Conservation (phyloP, 371 early-diverging fungal species). For the Coemansia sp. region DNA sequence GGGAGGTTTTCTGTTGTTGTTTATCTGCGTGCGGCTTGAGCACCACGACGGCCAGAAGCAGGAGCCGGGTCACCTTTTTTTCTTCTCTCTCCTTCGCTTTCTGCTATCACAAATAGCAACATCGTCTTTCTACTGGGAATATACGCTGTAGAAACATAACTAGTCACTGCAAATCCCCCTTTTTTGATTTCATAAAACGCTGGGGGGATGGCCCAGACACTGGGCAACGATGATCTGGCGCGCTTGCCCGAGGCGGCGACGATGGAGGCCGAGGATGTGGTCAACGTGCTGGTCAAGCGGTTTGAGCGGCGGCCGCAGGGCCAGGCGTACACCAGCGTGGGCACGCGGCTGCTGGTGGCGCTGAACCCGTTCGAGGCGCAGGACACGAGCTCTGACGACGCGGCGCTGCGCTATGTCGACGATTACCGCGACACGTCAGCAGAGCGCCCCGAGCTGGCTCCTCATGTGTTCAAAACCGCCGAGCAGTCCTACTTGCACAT, state of each 20-base stretch:
- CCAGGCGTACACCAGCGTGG: slow-evolving; percentile 47
- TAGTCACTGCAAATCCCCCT: not conserved
- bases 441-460: slow-evolving; percentile 54
- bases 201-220: slow-evolving; percentile 19
- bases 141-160: not conserved
- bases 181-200: too few relatives aligned
- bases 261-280: slow-evolving; percentile 46
- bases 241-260: slow-evolving; percentile 32
- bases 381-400: slow-evolving; percentile 60
- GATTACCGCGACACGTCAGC: slow-evolving; percentile 64
- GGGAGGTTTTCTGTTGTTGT: slow-evolving; percentile 3
- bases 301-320: slow-evolving; percentile 42
- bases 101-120: not conserved
- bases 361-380: slow-evolving; percentile 56
- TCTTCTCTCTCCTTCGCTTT: not conserved
- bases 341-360: slow-evolving; percentile 42
- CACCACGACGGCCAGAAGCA: too few relatives aligned
- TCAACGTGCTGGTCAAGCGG: slow-evolving; percentile 41
- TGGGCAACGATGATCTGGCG: slow-evolving; percentile 35
- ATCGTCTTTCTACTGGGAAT: not conserved
- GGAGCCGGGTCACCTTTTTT: too few relatives aligned
- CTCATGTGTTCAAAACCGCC: slow-evolving; percentile 80
- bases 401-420: slow-evolving; percentile 71
- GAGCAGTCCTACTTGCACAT: slow-evolving; percentile 51
- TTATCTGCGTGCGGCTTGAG: slow-evolving; percentile 5